Percentiles rank a stretch among this genome's conserved stretches.
These are phyloP conservation scores for Chloranthus sessilifolius DNA, from an alignment of 164 flowering plant genomes.

Conservation along the genomic window DNA sequence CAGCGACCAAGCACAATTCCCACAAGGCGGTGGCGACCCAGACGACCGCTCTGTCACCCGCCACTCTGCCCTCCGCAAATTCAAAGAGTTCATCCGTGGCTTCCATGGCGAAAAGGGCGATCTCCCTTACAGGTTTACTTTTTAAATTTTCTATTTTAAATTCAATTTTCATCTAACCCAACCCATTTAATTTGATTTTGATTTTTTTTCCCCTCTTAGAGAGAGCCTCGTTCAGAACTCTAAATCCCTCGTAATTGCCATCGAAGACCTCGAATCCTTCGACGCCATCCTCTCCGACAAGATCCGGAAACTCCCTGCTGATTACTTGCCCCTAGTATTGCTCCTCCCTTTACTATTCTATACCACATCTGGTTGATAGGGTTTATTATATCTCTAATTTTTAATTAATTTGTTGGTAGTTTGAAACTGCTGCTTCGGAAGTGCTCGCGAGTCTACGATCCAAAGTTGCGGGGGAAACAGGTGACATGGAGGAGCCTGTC, in stretches of 20 bases:
- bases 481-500: constrained; percentile 81
- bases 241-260: constrained; percentile 48
- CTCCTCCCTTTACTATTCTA: background rate
- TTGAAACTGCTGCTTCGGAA: constrained; percentile 90
- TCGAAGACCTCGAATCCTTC: constrained; percentile 74
- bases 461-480: constrained; percentile 70
- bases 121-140: constrained; percentile 46
- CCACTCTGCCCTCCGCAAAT: constrained; percentile 59
- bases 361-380: background rate
- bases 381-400: background rate
- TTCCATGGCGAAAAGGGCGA: constrained; percentile 59
- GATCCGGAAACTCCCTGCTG: constrained; percentile 85
- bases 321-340: constrained; percentile 73
- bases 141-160: background rate
- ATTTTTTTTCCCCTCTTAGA: constrained; percentile 17
- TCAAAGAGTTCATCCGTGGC: constrained; percentile 81
- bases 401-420: constrained; percentile 39
- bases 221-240: constrained; percentile 78
- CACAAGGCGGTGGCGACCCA: constrained; percentile 44
- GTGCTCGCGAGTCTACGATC: constrained; percentile 64
- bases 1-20: constrained; percentile 98
- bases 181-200: too few species aligned
- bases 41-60: constrained; percentile 39
- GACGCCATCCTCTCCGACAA: constrained; percentile 64
- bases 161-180: too few species aligned